These are phyloP conservation scores for Pharnaceum exiguum DNA, from an alignment of 148 eudicot species.

Conservation along the genomic window DNA sequence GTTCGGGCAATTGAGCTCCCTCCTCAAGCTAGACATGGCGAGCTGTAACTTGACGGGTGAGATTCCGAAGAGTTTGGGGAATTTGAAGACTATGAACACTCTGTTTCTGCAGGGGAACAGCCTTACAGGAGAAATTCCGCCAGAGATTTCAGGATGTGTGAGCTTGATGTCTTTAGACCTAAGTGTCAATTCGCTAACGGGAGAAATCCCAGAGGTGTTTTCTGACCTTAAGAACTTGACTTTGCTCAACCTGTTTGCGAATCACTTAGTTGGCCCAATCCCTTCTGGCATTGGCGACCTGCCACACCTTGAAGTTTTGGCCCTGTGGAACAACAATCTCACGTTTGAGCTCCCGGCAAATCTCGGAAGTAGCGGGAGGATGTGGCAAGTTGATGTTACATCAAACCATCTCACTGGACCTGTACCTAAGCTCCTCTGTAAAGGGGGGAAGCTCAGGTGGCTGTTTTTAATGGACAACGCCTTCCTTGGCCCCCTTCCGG, in stretches of 20 bases:
- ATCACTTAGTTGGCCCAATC: conserved; percentile 40
- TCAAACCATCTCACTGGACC: conserved; percentile 38
- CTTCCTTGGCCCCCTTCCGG: conserved; percentile 32
- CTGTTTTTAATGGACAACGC: conserved; percentile 34
- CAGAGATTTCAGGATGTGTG: conserved; percentile 30
- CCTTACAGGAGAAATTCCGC: conserved; percentile 46
- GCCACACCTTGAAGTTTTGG: conserved; percentile 38
- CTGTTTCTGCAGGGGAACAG: conserved; percentile 49
- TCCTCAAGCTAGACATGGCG: conserved; percentile 40
- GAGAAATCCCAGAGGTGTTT: conserved; percentile 49
- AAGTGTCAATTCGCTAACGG: conserved; percentile 39
- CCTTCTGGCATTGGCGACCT: conserved; percentile 44
- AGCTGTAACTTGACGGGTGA: conserved; percentile 46
- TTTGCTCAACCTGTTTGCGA: conserved; percentile 39
- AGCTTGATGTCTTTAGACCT: conserved; percentile 43
- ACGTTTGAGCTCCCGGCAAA: conserved; percentile 36
- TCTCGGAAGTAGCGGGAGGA: conserved; percentile 34
- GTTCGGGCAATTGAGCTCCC: conserved; percentile 34
- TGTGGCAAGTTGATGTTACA: conserved; percentile 25
- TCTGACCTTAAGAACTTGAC: conserved; percentile 32
- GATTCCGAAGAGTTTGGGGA: conserved; percentile 44
- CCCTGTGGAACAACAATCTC: conserved; percentile 43
- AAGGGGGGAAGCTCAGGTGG: conserved; percentile 24
- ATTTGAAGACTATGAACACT: conserved; percentile 40
- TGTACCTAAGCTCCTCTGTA: conserved; percentile 31